Evolutionary conservation across 1,284 basidiomycete genomes (phyloP).

Genomic region (Macrocystidia cucumis): DNA sequence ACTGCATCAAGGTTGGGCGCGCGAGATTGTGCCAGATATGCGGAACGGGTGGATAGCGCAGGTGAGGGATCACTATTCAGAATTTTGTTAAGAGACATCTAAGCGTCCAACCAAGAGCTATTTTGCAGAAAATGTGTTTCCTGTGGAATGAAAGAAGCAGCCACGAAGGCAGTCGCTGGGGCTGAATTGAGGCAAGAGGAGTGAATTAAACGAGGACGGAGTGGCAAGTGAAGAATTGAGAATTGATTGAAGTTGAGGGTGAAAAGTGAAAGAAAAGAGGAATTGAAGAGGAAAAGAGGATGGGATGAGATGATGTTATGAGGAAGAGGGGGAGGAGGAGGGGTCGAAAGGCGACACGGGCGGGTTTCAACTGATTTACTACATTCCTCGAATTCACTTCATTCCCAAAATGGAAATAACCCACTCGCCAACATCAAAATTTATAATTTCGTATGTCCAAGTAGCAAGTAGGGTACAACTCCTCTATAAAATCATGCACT

Average conservation of each 20-base stretch:
- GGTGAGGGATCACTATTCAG: conserved; percentile 60
- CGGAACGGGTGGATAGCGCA: conserved; percentile 15
- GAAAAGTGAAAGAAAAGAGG: conserved; percentile 8
- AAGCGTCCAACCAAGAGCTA: too few relatives aligned
- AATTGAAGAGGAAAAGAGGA: conserved; percentile 10
- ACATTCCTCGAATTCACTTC: conserved; percentile 1
- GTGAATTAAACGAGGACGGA: too few relatives aligned
- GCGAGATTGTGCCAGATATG: conserved; percentile 17
- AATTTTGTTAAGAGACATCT: conserved; percentile 73
- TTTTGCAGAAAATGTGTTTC: too few relatives aligned
- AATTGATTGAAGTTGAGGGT: too few relatives aligned
- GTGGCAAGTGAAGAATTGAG: too few relatives aligned
- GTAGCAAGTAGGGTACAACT: too few relatives aligned
- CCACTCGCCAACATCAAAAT: too few relatives aligned
- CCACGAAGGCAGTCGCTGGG: too few relatives aligned
- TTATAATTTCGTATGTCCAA: too few relatives aligned
- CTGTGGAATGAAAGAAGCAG: too few relatives aligned
- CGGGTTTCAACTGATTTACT: conserved; percentile 2
- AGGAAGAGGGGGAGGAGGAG: conserved; percentile 1
- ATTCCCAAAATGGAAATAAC: conserved; percentile 3
- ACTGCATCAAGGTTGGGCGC: conserved; percentile 10
- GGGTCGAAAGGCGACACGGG: conserved; percentile 2
- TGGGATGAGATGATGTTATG: conserved; percentile 4
- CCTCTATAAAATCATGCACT: conserved; percentile 44
- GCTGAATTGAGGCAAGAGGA: too few relatives aligned